These are phyloP conservation scores for Pseudopithomyces chartarum DNA, from an alignment of 2,329 filamentous ascomycete genomes.

Conservation along the genomic window DNA sequence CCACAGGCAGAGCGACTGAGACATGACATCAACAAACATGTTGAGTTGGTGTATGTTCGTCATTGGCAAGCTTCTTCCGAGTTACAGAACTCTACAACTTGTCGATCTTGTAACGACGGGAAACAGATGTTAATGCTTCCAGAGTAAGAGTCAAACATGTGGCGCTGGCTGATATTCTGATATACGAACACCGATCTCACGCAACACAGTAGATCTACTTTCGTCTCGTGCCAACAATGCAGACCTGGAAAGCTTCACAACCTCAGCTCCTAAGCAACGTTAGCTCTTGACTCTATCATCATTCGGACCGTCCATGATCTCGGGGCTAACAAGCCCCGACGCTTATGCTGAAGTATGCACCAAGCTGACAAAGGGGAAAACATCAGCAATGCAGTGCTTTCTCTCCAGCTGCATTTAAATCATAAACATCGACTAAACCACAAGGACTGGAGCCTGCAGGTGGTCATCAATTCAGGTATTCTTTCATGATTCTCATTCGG, in stretches of 20 bases:
- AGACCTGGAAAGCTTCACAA: not conserved
- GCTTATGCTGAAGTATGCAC: not conserved
- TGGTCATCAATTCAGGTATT: not conserved
- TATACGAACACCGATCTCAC: too few relatives aligned
- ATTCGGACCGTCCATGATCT: not conserved
- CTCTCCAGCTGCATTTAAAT: too few relatives aligned
- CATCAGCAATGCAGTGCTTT: not conserved
- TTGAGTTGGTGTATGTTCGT: not conserved
- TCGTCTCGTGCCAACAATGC: too few relatives aligned
- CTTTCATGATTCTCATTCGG: not conserved
- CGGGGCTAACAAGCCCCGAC: not conserved
- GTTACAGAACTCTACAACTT: not conserved
- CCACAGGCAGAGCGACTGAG: not conserved
- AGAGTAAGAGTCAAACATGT: too few relatives aligned
- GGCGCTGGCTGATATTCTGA: too few relatives aligned
- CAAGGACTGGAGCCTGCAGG: not conserved
- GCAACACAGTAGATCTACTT: too few relatives aligned
- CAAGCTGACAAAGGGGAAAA: not conserved
- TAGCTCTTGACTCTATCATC: not conserved
- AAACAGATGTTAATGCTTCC: too few relatives aligned
- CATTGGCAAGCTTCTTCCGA: not conserved
- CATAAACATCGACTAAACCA: not conserved
- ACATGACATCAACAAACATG: constrained; percentile 12
- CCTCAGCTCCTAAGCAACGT: not conserved
- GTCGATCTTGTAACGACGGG: too few relatives aligned